These are phyloP conservation scores for Cucurbita pepo DNA, from an alignment of 306 rosid genomes.

Conservation along the genomic window DNA sequence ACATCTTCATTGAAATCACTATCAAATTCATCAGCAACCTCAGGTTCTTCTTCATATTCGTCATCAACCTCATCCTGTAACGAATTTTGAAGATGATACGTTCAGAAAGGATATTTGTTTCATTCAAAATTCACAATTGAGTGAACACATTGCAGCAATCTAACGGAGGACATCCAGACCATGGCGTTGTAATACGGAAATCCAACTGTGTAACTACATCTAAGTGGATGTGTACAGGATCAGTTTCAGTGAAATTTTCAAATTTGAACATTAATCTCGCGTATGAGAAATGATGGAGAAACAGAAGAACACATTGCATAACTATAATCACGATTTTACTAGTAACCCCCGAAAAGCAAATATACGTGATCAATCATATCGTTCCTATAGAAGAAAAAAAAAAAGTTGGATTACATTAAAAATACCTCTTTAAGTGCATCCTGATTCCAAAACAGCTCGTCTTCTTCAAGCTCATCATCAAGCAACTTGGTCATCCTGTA, in stretches of 20 bases:
- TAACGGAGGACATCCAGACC: not conserved
- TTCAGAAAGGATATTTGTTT: not conserved
- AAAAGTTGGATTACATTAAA: not conserved
- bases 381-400: not conserved
- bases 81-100: not conserved
- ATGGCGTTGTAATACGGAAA: not conserved
- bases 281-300: not conserved
- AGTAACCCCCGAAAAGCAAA: not conserved
- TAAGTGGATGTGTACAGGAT: not conserved
- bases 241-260: not conserved
- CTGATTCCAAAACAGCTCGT: conserved; percentile 82
- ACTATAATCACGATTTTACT: not conserved
- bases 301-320: not conserved
- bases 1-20: conserved; percentile 82
- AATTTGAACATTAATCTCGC: not conserved
- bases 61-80: conserved; percentile 56
- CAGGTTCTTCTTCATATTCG: conserved; percentile 66
- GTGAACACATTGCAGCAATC: not conserved
- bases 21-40: conserved; percentile 74
- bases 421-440: conserved; percentile 75
- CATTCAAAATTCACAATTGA: not conserved
- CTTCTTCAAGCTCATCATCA: conserved; percentile 62
- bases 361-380: not conserved
- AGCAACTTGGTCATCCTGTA: conserved; percentile 52
- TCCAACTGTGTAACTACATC: not conserved